These are phyloP conservation scores for Talaromyces trachyspermus DNA, from an alignment of 495 filamentous ascomycete species.

Conservation along the genomic window DNA sequence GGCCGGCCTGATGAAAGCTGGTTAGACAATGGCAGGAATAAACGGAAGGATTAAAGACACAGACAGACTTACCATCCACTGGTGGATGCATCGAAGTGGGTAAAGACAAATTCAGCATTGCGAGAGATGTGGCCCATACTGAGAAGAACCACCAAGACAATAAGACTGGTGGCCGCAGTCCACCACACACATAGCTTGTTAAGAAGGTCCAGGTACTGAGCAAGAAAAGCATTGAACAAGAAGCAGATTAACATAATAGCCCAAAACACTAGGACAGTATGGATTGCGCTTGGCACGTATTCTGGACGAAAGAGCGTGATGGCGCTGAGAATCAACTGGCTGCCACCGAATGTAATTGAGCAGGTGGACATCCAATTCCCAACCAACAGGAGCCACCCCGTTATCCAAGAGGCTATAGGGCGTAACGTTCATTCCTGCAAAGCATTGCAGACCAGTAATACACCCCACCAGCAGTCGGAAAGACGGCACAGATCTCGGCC, in stretches of 20 bases:
- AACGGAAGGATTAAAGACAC: background rate
- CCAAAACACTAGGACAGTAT: conserved; percentile 61
- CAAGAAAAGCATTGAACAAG: conserved; percentile 49
- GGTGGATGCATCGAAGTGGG: conserved; percentile 49
- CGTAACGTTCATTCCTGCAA: conserved; percentile 47
- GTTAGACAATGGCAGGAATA: background rate
- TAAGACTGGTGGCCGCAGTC: conserved; percentile 53
- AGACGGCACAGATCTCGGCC: conserved; percentile 70
- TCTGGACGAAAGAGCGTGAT: conserved; percentile 55
- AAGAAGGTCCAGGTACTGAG: conserved; percentile 53
- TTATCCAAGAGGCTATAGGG: conserved; percentile 60
- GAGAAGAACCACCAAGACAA: conserved; percentile 52
- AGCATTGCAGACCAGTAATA: conserved; percentile 73
- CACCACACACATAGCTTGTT: conserved; percentile 64
- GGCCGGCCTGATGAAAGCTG: conserved; percentile 30
- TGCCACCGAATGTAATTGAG: conserved; percentile 46
- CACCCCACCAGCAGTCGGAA: conserved; percentile 61
- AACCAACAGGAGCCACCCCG: conserved; percentile 68
- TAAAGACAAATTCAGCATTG: conserved; percentile 52
- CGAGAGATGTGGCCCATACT: conserved; percentile 48
- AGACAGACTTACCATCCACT: conserved; percentile 43
- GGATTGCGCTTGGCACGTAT: conserved; percentile 54
- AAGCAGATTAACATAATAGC: conserved; percentile 52
- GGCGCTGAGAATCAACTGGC: conserved; percentile 53
- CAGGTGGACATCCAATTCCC: conserved; percentile 59